phyloP scores from a whole-genome alignment of 345 rosid species.

The Salix exigua region DNA sequence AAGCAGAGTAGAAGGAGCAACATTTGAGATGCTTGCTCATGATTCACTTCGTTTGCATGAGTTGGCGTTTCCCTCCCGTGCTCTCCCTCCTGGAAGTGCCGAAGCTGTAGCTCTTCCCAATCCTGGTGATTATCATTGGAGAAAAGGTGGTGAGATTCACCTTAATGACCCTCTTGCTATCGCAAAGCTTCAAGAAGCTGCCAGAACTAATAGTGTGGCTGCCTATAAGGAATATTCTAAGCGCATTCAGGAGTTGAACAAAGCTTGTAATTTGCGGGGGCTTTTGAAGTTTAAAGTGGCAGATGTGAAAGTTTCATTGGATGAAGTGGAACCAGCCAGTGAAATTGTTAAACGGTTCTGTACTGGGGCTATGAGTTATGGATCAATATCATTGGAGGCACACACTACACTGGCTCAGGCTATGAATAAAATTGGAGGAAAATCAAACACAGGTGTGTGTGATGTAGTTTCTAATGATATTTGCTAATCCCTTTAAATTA shows the following conservation, averaged over 20 bases:
- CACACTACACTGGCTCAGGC: slow-evolving; percentile 84
- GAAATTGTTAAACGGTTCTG: slow-evolving; percentile 97
- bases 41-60: slow-evolving; percentile 85
- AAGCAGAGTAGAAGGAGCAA: slow-evolving; percentile 98
- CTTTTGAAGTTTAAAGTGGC: slow-evolving; percentile 76
- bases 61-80: slow-evolving; percentile 76
- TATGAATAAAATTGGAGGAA: slow-evolving; percentile 93
- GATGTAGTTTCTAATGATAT: not conserved
- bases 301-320: slow-evolving; percentile 59
- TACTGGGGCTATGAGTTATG: slow-evolving; percentile 99
- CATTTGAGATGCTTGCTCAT: slow-evolving; percentile 93
- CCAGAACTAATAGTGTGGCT: slow-evolving; percentile 80
- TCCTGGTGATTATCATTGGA: slow-evolving; percentile 99
- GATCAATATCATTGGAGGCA: slow-evolving; percentile 96
- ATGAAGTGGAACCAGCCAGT: slow-evolving; percentile 91
- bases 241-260: slow-evolving; percentile 86
- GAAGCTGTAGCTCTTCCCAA: slow-evolving; percentile 88
- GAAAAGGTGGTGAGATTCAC: slow-evolving; percentile 95
- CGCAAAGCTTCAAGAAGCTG: slow-evolving; percentile 92
- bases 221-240: slow-evolving; percentile 94
- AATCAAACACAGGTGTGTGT: slow-evolving; percentile 87
- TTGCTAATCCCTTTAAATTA: not conserved
- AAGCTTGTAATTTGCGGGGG: slow-evolving; percentile 87
- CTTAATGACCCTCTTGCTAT: slow-evolving; percentile 98
- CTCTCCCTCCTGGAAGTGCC: slow-evolving; percentile 86